A percentile compares a stretch with the other conserved stretches of the same genome.
These are phyloP conservation scores for Vitis rupestris DNA, from an alignment of 164 flowering plant species.

Conservation along the genomic window DNA sequence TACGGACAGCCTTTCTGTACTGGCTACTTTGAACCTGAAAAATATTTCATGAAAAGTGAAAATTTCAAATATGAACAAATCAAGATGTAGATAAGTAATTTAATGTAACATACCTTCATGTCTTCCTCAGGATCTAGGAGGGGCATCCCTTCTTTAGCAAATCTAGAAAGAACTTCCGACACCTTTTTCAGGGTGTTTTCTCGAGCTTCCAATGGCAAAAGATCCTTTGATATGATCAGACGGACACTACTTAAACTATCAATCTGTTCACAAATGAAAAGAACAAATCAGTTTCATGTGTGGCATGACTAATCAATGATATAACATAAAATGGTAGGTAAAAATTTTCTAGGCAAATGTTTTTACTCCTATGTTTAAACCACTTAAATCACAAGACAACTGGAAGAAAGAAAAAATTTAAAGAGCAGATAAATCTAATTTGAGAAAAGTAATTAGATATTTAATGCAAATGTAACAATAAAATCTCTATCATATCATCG, in stretches of 20 bases:
- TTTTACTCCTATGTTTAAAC: too few species aligned
- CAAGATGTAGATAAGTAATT: slow-evolving; percentile 1
- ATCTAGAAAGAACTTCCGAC: slow-evolving; percentile 70
- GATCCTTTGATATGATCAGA: slow-evolving; percentile 72
- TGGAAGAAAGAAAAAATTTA: too few species aligned
- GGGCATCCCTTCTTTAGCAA: slow-evolving; percentile 66
- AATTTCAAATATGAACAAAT: neutral
- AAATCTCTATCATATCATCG: too few species aligned
- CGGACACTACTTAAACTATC: slow-evolving; percentile 60
- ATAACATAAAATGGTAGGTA: too few species aligned
- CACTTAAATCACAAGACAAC: too few species aligned
- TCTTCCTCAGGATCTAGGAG: slow-evolving; percentile 90
- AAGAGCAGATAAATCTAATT: too few species aligned
- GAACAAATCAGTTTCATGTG: neutral
- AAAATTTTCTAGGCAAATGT: too few species aligned
- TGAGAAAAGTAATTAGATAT: too few species aligned
- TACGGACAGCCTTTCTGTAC: slow-evolving; percentile 67
- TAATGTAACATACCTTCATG: slow-evolving; percentile 56
- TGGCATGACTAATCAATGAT: too few species aligned
- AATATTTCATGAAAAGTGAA: neutral
- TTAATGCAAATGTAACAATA: too few species aligned
- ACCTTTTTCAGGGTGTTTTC: slow-evolving; percentile 85
- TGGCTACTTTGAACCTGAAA: slow-evolving; percentile 78
- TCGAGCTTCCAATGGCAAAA: slow-evolving; percentile 80
- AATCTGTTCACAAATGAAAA: slow-evolving; percentile 44